phyloP scores from a whole-genome alignment of 768 basidiomycete species.

The Agaricus sinodeliciosus region DNA sequence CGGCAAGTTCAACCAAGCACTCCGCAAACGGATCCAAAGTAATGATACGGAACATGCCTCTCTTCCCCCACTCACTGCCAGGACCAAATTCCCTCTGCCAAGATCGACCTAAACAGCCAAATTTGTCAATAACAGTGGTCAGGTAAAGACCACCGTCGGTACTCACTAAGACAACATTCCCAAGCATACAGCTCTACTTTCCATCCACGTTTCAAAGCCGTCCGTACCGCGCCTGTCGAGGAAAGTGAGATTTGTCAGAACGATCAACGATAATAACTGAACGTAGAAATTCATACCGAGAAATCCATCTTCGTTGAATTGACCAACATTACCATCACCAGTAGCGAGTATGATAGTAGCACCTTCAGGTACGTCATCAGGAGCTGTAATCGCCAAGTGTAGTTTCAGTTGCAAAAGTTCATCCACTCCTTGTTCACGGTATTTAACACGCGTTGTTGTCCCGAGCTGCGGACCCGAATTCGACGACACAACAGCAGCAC shows the following conservation, averaged over 20 bases:
- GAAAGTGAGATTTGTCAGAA: not conserved
- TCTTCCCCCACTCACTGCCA: slow-evolving; percentile 42
- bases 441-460: slow-evolving; percentile 38
- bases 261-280: not conserved
- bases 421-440: slow-evolving; percentile 91
- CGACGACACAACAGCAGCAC: slow-evolving; percentile 8
- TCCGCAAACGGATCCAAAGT: slow-evolving; percentile 63
- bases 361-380: slow-evolving; percentile 56
- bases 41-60: slow-evolving; percentile 47
- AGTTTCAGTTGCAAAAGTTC: slow-evolving; percentile 92
- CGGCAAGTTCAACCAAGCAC: slow-evolving; percentile 40
- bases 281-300: slow-evolving; percentile 33
- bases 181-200: slow-evolving; percentile 92
- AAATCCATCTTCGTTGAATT: slow-evolving; percentile 93
- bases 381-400: slow-evolving; percentile 74
- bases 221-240: slow-evolving; percentile 58
- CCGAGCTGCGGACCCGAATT: slow-evolving; percentile 16
- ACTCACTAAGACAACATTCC: slow-evolving; percentile 71
- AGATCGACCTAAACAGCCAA: slow-evolving; percentile 33
- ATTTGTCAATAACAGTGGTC: not conserved
- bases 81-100: slow-evolving; percentile 74
- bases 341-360: slow-evolving; percentile 89
- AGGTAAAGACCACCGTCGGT: not conserved
- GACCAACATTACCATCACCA: slow-evolving; percentile 87
- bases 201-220: slow-evolving; percentile 88